phyloP scores from a whole-genome alignment of 345 rosid genomes.

The Aurinia saxatilis region DNA sequence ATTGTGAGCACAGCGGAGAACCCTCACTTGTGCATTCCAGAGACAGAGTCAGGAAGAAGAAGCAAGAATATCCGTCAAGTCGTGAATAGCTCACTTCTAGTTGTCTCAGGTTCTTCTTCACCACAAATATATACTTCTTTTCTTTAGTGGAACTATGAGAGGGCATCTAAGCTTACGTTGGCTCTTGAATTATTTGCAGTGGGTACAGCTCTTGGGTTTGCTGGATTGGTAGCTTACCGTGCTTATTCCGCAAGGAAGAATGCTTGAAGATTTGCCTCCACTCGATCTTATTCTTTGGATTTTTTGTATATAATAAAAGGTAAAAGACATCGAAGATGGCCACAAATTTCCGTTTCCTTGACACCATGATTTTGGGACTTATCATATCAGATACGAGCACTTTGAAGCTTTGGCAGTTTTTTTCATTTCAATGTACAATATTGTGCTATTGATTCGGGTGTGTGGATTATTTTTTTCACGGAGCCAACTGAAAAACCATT shows the following conservation, averaged over 20 bases:
- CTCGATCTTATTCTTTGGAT: background rate
- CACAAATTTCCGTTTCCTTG: background rate
- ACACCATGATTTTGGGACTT: background rate
- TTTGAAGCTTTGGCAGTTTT: too few species aligned
- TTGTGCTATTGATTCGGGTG: background rate
- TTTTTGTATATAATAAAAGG: background rate
- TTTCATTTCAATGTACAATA: background rate
- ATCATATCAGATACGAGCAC: too few species aligned
- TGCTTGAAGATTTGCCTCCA: slow-evolving; percentile 18
- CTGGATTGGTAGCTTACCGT: slow-evolving; percentile 59
- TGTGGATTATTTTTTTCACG: background rate
- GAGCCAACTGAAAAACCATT: too few species aligned
- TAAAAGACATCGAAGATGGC: background rate
- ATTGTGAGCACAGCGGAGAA: slow-evolving; percentile 53
- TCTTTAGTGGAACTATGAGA: background rate
- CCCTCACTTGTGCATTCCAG: slow-evolving; percentile 69
- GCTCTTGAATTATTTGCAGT: slow-evolving; percentile 31
- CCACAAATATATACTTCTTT: background rate
- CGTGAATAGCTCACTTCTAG: slow-evolving; percentile 53
- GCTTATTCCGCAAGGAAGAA: slow-evolving; percentile 59
- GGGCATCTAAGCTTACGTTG: background rate
- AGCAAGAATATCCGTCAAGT: slow-evolving; percentile 47
- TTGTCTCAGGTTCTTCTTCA: slow-evolving; percentile 55
- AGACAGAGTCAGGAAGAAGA: slow-evolving; percentile 60
- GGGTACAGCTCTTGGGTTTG: slow-evolving; percentile 51